These are phyloP conservation scores for Leccinum olivaceopallidum DNA, from an alignment of 768 basidiomycete genomes.

Conservation along the genomic window DNA sequence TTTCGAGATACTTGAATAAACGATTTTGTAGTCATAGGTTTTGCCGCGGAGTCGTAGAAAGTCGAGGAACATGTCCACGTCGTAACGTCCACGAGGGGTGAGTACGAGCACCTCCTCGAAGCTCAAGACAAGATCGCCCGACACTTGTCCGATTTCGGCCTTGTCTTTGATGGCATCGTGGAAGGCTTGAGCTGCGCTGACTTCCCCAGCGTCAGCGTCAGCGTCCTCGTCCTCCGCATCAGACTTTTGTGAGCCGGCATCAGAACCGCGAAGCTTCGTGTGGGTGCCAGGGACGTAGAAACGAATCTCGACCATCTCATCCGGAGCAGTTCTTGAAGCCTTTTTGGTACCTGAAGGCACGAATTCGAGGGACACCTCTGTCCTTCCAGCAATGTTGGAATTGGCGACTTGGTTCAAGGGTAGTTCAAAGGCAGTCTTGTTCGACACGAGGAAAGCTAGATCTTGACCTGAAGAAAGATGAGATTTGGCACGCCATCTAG, in stretches of 20 bases:
- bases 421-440: constrained; percentile 86
- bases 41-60: constrained; percentile 96
- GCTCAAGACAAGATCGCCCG: constrained; percentile 89
- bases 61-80: constrained; percentile 96
- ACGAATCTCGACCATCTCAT: constrained; percentile 95
- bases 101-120: constrained; percentile 95
- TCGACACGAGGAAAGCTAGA: constrained; percentile 86
- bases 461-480: constrained; percentile 66
- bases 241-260: constrained; percentile 72
- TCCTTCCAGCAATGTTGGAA: constrained; percentile 96
- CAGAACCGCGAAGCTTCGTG: constrained; percentile 61
- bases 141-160: constrained; percentile 90
- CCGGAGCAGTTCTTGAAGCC: constrained; percentile 45
- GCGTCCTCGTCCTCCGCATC: constrained; percentile 65
- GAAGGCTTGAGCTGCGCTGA: constrained; percentile 94
- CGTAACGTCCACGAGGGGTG: constrained; percentile 95
- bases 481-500: neutral
- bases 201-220: constrained; percentile 58
- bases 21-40: constrained; percentile 98
- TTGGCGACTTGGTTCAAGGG: constrained; percentile 88
- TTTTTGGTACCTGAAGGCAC: constrained; percentile 49
- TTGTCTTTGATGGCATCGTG: constrained; percentile 96
- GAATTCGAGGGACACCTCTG: constrained; percentile 99
- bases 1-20: constrained; percentile 82
- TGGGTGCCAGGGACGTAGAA: constrained; percentile 84